These are phyloP conservation scores for Microascus cirrosus DNA, from an alignment of 2,329 filamentous ascomycete species.

Conservation along the genomic window DNA sequence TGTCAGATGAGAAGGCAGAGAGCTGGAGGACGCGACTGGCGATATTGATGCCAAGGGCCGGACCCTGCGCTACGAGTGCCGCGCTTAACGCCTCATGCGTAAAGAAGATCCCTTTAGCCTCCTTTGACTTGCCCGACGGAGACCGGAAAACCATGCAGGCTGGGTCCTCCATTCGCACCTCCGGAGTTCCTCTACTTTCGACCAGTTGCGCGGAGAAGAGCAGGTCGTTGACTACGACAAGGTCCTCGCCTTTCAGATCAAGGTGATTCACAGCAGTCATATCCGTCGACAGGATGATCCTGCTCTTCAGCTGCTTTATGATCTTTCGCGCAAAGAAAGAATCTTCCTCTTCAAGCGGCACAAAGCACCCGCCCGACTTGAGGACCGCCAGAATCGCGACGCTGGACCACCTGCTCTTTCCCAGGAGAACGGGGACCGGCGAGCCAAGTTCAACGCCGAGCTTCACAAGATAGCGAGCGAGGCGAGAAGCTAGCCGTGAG, in stretches of 20 bases:
- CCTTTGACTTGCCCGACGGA: slow-evolving; percentile 35
- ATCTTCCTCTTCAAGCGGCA: slow-evolving; percentile 35
- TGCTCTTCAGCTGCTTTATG: slow-evolving; percentile 29
- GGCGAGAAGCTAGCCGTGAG: slow-evolving; percentile 21
- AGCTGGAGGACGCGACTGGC: slow-evolving; percentile 45
- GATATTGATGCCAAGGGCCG: slow-evolving; percentile 34
- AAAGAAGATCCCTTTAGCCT: slow-evolving; percentile 50
- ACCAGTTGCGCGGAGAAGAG: slow-evolving; percentile 22
- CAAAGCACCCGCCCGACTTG: slow-evolving; percentile 43
- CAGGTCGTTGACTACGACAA: slow-evolving; percentile 28
- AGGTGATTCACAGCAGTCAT: slow-evolving; percentile 23
- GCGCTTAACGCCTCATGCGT: slow-evolving; percentile 48
- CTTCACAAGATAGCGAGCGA: slow-evolving; percentile 34
- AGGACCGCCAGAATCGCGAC: slow-evolving; percentile 59
- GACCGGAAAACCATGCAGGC: slow-evolving; percentile 51
- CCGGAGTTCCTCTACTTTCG: slow-evolving; percentile 19
- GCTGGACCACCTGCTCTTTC: slow-evolving; percentile 59
- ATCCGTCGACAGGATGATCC: slow-evolving; percentile 32
- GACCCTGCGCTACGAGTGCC: slow-evolving; percentile 36
- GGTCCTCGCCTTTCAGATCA: slow-evolving; percentile 24
- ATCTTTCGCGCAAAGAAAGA: slow-evolving; percentile 27
- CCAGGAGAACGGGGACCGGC: slow-evolving; percentile 55
- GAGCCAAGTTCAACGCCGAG: slow-evolving; percentile 38
- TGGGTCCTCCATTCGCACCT: slow-evolving; percentile 28
- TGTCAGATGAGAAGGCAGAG: slow-evolving; percentile 42